These are phyloP conservation scores for Saccharomyces hybrid DNA, from an alignment of 1,139 yeast genomes.

Conservation along the genomic window DNA sequence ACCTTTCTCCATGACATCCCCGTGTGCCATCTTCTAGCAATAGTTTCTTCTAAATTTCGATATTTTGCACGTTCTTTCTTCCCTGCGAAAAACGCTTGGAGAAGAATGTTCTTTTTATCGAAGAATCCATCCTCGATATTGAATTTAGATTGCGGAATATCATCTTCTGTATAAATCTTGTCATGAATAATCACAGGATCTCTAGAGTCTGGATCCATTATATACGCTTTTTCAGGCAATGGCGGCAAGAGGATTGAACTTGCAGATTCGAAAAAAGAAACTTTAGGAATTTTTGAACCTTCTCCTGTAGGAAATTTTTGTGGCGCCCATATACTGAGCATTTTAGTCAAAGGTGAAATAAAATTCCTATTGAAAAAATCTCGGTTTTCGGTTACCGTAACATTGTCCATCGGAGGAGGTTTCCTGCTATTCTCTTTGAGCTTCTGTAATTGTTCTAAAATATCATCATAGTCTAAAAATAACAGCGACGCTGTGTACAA, in stretches of 20 bases:
- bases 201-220: conserved; percentile 54
- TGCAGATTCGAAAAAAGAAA: conserved; percentile 76
- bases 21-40: conserved; percentile 56
- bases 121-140: conserved; percentile 12
- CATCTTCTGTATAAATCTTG: conserved; percentile 56
- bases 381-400: conserved; percentile 17
- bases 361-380: conserved; percentile 21
- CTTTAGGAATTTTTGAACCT: conserved; percentile 44
- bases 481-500: conserved; percentile 74
- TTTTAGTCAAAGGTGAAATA: conserved; percentile 27
- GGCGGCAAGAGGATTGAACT: conserved; percentile 80
- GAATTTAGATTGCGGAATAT: conserved; percentile 43
- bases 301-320: conserved; percentile 17
- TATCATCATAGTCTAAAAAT: conserved; percentile 57
- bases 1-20: conserved; percentile 87
- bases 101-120: conserved; percentile 16
- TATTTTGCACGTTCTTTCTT: conserved; percentile 2
- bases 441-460: conserved; percentile 28
- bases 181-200: conserved; percentile 65
- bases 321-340: conserved; percentile 27
- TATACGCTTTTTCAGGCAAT: conserved; percentile 60
- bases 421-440: conserved; percentile 25
- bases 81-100: conserved; percentile 15
- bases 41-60: conserved; percentile 47
- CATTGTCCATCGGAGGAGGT: conserved; percentile 29